Percentiles rank a stretch among this genome's conserved stretches.
Conservation (phyloP, 2,329 filamentous ascomycete species). For the Laburnicola sp. region DNA sequence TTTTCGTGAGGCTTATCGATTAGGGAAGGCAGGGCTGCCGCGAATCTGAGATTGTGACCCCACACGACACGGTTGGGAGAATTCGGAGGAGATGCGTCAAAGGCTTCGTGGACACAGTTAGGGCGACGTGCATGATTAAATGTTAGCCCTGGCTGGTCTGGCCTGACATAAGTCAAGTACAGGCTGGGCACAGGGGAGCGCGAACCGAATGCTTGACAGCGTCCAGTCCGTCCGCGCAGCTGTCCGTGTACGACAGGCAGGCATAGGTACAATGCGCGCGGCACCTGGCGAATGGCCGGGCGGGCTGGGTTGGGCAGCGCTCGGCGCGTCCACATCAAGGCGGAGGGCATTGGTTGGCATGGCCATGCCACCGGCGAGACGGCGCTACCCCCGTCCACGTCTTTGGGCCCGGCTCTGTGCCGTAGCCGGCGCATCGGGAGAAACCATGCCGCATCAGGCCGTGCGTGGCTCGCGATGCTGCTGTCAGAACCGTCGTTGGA, state of each 20-base stretch:
- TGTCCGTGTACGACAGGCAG: conserved; percentile 5
- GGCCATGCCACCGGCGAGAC: conserved; percentile 5
- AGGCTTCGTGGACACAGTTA: conserved; percentile 13
- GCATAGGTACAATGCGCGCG: conserved; percentile 3
- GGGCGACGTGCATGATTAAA: conserved; percentile 35
- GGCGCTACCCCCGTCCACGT: conserved; percentile 8
- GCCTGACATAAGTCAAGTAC: conserved; percentile 13
- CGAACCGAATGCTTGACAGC: conserved; percentile 31
- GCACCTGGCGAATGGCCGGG: background rate
- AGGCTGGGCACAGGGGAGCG: conserved; percentile 23
- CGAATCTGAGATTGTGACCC: background rate
- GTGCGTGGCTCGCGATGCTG: conserved; percentile 17
- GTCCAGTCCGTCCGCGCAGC: conserved; percentile 3
- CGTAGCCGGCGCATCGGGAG: conserved; percentile 7
- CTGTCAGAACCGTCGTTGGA: conserved; percentile 11
- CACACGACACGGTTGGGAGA: background rate
- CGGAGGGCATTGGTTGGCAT: conserved; percentile 3
- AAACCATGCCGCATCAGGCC: conserved; percentile 13
- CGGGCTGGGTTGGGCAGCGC: conserved; percentile 20
- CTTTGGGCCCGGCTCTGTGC: conserved; percentile 7
- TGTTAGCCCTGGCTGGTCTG: conserved; percentile 25
- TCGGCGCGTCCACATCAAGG: conserved; percentile 1
- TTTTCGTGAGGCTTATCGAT: conserved; percentile 29
- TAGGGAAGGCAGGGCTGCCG: conserved; percentile 10
- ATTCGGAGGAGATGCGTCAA: conserved; percentile 3